A percentile compares a stretch with the other conserved stretches of the same genome.
Conservation (phyloP, 2,329 filamentous ascomycete species). For the Exophiala viscosa region DNA sequence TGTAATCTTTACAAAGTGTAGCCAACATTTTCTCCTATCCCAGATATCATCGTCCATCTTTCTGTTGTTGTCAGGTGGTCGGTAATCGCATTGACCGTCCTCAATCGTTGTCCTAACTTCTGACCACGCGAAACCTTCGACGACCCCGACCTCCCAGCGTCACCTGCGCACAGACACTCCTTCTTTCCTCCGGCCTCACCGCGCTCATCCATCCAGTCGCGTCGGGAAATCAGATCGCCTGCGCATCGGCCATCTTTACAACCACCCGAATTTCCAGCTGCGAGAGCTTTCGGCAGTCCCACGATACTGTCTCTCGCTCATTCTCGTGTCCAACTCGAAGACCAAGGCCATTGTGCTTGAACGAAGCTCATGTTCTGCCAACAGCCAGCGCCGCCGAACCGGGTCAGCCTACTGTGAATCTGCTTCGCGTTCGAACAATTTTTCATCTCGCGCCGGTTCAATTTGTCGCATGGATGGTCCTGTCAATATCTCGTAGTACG, state of each 20-base stretch:
- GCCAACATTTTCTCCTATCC: slow-evolving; percentile 7
- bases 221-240: slow-evolving; percentile 7
- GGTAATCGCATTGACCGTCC: too few relatives aligned
- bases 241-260: slow-evolving; percentile 17
- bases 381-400: slow-evolving; percentile 10
- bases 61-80: not conserved
- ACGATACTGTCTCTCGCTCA: not conserved
- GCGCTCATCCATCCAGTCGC: slow-evolving; percentile 5
- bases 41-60: not conserved
- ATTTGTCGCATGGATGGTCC: slow-evolving; percentile 9
- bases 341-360: slow-evolving; percentile 19
- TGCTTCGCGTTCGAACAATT: slow-evolving; percentile 1
- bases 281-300: not conserved
- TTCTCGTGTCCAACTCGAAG: not conserved
- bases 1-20: not conserved
- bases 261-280: slow-evolving; percentile 6
- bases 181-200: not conserved
- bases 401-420: not conserved
- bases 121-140: not conserved
- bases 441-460: slow-evolving; percentile 5
- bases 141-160: slow-evolving; percentile 1
- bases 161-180: slow-evolving; percentile 5
- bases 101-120: not conserved
- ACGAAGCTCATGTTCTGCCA: slow-evolving; percentile 8
- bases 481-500: not conserved